Base-by-base conservation (phyloP, 2,329 filamentous ascomycete species). In the Pseudopithomyces chartarum region DNA sequence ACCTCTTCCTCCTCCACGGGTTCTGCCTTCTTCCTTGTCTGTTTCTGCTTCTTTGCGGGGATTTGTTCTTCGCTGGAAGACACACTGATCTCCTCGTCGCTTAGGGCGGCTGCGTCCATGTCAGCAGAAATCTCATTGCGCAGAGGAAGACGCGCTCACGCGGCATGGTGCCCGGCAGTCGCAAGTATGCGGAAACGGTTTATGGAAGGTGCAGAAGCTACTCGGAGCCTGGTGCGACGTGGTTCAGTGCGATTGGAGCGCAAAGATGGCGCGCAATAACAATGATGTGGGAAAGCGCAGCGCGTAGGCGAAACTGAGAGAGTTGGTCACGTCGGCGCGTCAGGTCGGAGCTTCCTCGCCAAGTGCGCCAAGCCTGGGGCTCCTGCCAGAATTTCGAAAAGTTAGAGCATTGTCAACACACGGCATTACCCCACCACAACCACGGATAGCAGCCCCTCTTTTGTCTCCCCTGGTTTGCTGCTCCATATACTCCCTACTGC, bases 41-140 rank as follows among this genome's bases (percentile, higher is more conserved):
- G 57, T 59, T 55, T 70, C 61, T 40, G 61, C 64, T 49, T 72
- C 67, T 50, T 60, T 26, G 63, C 57, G 44, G 66, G 69, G 2
- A 72, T 67, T 19, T 71, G 63, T 34, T 67, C 67, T 46, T 73
- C 69, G 44, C 58, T 58, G 6, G 69, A 73, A 36, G 67, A 76
- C 47, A 34, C 65, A 56, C 60, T 52, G n/a, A 43, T 60, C 23
- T 78, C 78, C 32, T 72, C 68, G 56, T 79, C 75, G 56, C 69
- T 73, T n/a, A 79, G 69, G 1, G 73, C 72, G 34, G 78, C 78
- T 79, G 54, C 39, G 48, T 22, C 52, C 42, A 38, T 52, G 58
- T 74, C 49, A 73, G 64, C 56, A 44, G 48, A 33, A 20, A 22
- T 33, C 33, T 43, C 39, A 20, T 45, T 20, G 39, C 47, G 46